phyloP scores from a whole-genome alignment of 371 early-diverging fungal genomes.

The Lichtheimia corymbifera region DNA sequence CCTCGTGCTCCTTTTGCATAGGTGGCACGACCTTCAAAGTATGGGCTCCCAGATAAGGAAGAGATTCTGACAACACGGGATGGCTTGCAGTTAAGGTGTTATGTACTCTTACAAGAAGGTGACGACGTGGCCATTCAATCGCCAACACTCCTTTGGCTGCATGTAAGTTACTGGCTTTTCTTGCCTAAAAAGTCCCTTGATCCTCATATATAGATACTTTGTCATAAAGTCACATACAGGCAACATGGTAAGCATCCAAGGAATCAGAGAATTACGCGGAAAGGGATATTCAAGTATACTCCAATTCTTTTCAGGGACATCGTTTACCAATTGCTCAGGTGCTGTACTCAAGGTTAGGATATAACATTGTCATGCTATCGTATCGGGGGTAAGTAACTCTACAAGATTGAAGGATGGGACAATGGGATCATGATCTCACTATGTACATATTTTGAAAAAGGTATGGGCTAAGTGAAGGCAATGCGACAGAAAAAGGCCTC shows the following conservation, averaged over 20 bases:
- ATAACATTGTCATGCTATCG: slow-evolving; percentile 93
- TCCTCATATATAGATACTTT: neutral
- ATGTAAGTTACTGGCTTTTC: slow-evolving; percentile 49
- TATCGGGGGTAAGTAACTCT: slow-evolving; percentile 81
- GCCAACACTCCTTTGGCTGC: slow-evolving; percentile 83
- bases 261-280: neutral
- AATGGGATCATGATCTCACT: neutral
- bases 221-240: slow-evolving; percentile 87
- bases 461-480: slow-evolving; percentile 91
- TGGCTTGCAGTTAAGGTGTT: slow-evolving; percentile 75
- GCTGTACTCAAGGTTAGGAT: slow-evolving; percentile 63
- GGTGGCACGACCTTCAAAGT: slow-evolving; percentile 76
- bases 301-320: slow-evolving; percentile 65
- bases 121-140: slow-evolving; percentile 59
- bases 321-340: slow-evolving; percentile 85
- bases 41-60: slow-evolving; percentile 73
- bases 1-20: slow-evolving; percentile 14
- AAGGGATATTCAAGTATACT: neutral
- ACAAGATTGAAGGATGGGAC: neutral
- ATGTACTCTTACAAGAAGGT: slow-evolving; percentile 68
- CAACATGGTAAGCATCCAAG: slow-evolving; percentile 74
- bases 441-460: slow-evolving; percentile 28
- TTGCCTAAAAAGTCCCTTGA: too few relatives aligned
- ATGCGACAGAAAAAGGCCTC: slow-evolving; percentile 83
- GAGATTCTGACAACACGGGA: slow-evolving; percentile 82